Base-by-base conservation (phyloP, 495 filamentous ascomycete species). In the Polyplosphaeria fusca region DNA sequence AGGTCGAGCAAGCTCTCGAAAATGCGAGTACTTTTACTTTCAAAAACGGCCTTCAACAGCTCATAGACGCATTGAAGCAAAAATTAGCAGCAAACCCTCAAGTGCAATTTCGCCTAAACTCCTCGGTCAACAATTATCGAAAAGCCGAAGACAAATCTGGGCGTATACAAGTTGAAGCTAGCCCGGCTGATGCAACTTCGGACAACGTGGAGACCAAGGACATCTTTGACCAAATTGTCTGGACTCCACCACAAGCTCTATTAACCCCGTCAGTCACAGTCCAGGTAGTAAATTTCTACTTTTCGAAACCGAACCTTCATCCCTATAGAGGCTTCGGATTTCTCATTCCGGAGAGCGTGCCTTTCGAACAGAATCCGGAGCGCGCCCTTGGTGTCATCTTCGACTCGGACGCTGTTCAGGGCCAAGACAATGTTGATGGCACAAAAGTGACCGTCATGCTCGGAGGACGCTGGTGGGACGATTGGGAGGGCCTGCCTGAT, bases 361-460 rank as follows among this genome's bases (percentile, higher is more conserved):
- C 86, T 0, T 74, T 71, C 50, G 78, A 81, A 4, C 74, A 87
- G 58, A 98, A 97, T 68, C 87, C 89, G 1, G 89, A 96, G 67
- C 74, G 80, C 40, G 86, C 85, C 1, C 82, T 99, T 24, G 93
- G 93, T 40, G 91, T 96, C 32, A 84, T 96, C 52, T 96, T 97
- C 68, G 91, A 95, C 64, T 87, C 85, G 0, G 81, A 89, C 43
- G 78, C 86, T 42, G 76, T 74, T 14, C 62, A 55, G 2, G 56
- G 52, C 46, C 63, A 55, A 9, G 81, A 84, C 41, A 70, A 74
- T 22, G 75, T 70, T 9, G 68, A 70, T 0, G 89, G 89, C 26
- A 96, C 89, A 14, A 96, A 95, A 67, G 68, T 99, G 26, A 96
- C 92, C 13, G 87, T 97, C 47, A 95, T 99, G 87, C 71, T 97